Base-by-base conservation (phyloP, 1,139 yeast genomes). In the Kazachstania sp. region DNA sequence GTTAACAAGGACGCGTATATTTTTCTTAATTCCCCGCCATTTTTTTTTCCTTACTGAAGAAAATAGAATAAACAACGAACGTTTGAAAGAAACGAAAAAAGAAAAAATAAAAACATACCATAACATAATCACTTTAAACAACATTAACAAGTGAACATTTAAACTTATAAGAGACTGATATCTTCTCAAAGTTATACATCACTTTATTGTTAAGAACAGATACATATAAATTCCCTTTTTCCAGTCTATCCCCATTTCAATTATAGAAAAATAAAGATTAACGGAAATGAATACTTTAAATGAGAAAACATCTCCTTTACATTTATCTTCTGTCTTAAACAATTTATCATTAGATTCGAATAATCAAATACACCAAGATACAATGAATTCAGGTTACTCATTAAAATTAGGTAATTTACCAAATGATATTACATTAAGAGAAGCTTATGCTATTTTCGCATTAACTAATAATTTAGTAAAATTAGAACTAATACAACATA, bases 401-500 rank as follows among this genome's bases (percentile, higher is more conserved):
- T 49, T 69, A 38, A 63, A 57, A 47, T 51, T 83, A 39, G 71
- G 71, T 50, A 83, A 83, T 59, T 65, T 87, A 20, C 97, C 97
- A 1, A 62, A 71, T 9, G 95, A 88, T 63, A 69, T 88, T 41
- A 68, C 90, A 3, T 64, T 74, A 31, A 78, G 96, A 60, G 97
- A 90, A 65, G 83, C 92, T 18, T 73, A 79, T 39, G 72, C 86
- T 34, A 73, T 90, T 31, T 90, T 90, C 63, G 77, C 96, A 7
- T 73, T 90, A 55, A 95, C 95, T 18, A 72, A 76, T 49, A 95
- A 86, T 56, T 86, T 84, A 55, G 63, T 81, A 34, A 66, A 71
- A 54, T 74, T 85, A 45, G 95, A 86, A 55, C 65, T 86, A 45
- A 68, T 69, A 43, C 44, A 49, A 26, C 43, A 45, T 29, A 29